Conservation (phyloP, 306 rosid species). For the Quercus agrifolia region DNA sequence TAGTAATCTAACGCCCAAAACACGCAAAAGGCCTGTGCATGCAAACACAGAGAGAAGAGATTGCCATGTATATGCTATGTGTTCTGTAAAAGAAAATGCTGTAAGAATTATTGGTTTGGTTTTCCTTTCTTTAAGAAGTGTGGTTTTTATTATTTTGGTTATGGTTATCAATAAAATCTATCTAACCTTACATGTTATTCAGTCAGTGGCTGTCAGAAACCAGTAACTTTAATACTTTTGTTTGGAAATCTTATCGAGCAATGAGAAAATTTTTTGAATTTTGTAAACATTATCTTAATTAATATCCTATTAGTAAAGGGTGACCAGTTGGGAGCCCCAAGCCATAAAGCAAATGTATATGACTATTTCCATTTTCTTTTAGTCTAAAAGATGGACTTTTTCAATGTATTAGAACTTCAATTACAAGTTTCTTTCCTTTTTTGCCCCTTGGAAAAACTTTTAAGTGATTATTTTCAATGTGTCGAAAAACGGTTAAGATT, state of each 20-base stretch:
- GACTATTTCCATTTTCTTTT: neutral
- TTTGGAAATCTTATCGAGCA: conserved; percentile 36
- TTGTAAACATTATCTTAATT: conserved; percentile 26
- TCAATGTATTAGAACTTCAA: neutral
- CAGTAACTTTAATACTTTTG: neutral
- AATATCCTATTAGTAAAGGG: conserved; percentile 19
- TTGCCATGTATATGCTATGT: too few relatives aligned
- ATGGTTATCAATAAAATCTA: conserved; percentile 9
- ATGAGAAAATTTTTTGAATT: conserved; percentile 35
- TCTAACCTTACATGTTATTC: conserved; percentile 15
- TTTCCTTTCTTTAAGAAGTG: neutral
- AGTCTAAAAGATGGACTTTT: conserved; percentile 6
- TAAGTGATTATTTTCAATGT: neutral
- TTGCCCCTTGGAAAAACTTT: neutral
- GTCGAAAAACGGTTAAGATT: neutral
- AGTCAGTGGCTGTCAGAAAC: conserved; percentile 15
- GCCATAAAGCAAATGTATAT: conserved; percentile 13
- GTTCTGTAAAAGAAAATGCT: neutral
- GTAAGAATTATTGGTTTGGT: neutral
- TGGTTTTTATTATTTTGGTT: neutral
- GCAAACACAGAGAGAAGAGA: too few relatives aligned
- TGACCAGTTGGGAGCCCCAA: conserved; percentile 12
- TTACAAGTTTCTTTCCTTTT: neutral
- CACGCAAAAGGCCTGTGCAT: too few relatives aligned
- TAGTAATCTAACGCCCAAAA: too few relatives aligned